Base-by-base conservation (phyloP, 495 filamentous ascomycete species). In the Penicillium tannophilum region DNA sequence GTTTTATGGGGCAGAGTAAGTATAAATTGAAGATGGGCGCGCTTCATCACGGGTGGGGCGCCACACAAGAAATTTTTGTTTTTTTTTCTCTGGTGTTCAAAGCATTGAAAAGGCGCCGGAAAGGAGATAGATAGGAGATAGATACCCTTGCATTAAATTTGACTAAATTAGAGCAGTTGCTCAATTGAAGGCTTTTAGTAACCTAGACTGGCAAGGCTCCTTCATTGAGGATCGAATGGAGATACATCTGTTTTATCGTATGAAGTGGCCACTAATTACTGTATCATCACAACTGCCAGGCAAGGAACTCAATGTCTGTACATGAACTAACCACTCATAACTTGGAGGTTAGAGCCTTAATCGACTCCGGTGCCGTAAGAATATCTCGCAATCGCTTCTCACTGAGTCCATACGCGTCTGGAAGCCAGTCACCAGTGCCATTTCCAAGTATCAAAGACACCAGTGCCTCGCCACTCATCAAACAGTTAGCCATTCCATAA, bases 401-500 rank as follows among this genome's bases (percentile, higher is more conserved):
- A 10, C 61, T 48, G 1, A 72, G 41, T 42, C 60, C 53, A 48
- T 72, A 73, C 20, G 69, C 60, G 3, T 56, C 51, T 3, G 69
- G 67, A 26, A 73, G 60, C 62, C 61, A 64, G 9, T 60, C 47
- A 19, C 45, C 45, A 14, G 58, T 53, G 17, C 59, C 17, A 17
- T 65, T 42, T 1, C 55, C 58, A 14, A 67, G 54, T 14, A 64
- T 65, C 61, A 55, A 62, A 49, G 83, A 72, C 8, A 80, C 88
- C 8, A 87, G 79, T 4, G 86, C 87, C 60, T 87, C 82, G 1
- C 86, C 90, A 53, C 82, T 85, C 30, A 91, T 70, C 54, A 86
- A 82, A 42, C 84, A 86, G 72, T 89, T 88, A 2, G 90, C 88
- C 91, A 95, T 93, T 1, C 91, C 90, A 72, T 93, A 90, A 0